These are phyloP conservation scores for Alternaria solani DNA, from an alignment of 2,329 filamentous ascomycete species.

Conservation along the genomic window DNA sequence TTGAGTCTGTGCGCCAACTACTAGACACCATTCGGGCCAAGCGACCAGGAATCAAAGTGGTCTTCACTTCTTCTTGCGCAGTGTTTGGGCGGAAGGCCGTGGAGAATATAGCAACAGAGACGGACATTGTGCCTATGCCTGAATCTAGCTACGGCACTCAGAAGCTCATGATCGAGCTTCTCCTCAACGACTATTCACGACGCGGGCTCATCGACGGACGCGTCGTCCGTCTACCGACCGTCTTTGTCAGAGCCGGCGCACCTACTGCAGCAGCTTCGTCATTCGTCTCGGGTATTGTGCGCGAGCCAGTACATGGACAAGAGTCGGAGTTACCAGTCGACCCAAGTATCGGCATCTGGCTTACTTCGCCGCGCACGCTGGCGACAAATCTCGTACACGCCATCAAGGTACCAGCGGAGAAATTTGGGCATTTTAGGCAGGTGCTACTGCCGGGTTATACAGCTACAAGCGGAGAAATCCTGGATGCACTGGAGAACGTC, in stretches of 20 bases:
- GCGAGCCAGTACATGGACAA: constrained; percentile 66
- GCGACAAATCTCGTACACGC: constrained; percentile 64
- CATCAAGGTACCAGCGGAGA: constrained; percentile 59
- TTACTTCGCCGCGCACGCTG: constrained; percentile 64
- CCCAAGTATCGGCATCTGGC: constrained; percentile 64
- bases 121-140: constrained; percentile 64
- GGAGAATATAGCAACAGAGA: constrained; percentile 44
- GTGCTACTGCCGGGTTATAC: constrained; percentile 64
- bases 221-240: constrained; percentile 67
- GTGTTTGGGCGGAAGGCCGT: constrained; percentile 69
- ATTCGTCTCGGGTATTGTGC: constrained; percentile 70
- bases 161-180: constrained; percentile 68
- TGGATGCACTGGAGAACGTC: constrained; percentile 64
- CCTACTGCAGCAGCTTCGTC: constrained; percentile 69
- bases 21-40: constrained; percentile 61
- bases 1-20: constrained; percentile 65
- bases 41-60: constrained; percentile 64
- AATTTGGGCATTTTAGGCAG: constrained; percentile 61
- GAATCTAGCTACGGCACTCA: constrained; percentile 70
- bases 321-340: constrained; percentile 61
- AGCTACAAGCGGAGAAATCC: constrained; percentile 64
- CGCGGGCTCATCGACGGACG: constrained; percentile 67
- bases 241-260: constrained; percentile 67
- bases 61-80: constrained; percentile 69
- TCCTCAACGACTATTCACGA: constrained; percentile 70